A percentile compares a stretch with the other conserved stretches of the same genome.
These are phyloP conservation scores for Protomyces pachydermus DNA, from an alignment of 1,139 yeast species.

Conservation along the genomic window DNA sequence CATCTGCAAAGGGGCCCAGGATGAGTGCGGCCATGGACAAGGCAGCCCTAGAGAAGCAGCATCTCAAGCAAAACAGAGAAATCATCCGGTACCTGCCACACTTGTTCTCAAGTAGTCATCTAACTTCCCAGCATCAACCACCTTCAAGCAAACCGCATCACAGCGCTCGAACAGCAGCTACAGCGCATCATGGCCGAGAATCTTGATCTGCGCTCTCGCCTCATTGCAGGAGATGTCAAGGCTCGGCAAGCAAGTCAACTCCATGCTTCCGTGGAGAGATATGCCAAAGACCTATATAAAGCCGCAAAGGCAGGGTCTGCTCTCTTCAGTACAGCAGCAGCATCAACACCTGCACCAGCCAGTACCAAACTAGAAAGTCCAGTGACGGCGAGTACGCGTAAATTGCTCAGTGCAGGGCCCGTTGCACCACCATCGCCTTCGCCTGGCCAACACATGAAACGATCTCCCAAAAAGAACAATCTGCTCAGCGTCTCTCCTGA, in stretches of 20 bases:
- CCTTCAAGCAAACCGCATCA: slow-evolving; percentile 13
- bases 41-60: slow-evolving; percentile 1
- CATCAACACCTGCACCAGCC: neutral
- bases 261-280: neutral
- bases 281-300: neutral
- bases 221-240: neutral
- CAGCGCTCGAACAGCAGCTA: slow-evolving; percentile 10
- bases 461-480: slow-evolving; percentile 17
- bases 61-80: slow-evolving; percentile 24
- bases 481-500: slow-evolving; percentile 12
- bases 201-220: slow-evolving; percentile 8
- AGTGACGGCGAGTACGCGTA: neutral
- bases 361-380: neutral
- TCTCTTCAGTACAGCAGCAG: neutral
- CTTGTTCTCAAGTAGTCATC: neutral
- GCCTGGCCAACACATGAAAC: neutral
- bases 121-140: slow-evolving; percentile 7
- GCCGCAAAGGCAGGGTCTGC: neutral
- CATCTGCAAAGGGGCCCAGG: no score
- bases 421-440: neutral
- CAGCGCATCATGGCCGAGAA: slow-evolving; percentile 9
- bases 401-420: neutral
- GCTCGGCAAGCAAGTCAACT: neutral
- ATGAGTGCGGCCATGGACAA: slow-evolving; percentile 3
- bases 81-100: slow-evolving; percentile 2